Evolutionary conservation across 306 rosid genomes (phyloP).

Genomic region (Prunus dulcis): DNA sequence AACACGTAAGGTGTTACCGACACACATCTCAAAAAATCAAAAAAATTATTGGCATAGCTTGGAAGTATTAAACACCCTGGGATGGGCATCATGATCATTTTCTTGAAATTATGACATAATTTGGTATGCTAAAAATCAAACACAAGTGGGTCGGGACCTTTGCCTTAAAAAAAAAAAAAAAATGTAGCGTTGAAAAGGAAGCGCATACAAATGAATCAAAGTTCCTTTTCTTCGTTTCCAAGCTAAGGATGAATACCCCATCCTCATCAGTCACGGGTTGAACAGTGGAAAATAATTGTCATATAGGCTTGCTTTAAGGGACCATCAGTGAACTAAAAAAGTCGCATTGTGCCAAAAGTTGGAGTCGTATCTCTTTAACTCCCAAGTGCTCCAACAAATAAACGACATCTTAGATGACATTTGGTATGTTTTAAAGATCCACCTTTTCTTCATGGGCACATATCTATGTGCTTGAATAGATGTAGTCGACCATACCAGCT

Average conservation of each 20-base stretch:
- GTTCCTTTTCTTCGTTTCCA: neutral
- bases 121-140: too few relatives aligned
- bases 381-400: neutral
- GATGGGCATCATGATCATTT: neutral
- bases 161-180: neutral
- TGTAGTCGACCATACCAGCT: slow-evolving; percentile 1
- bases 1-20: too few relatives aligned
- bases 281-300: neutral
- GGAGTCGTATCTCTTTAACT: neutral
- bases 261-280: neutral
- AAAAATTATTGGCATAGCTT: too few relatives aligned
- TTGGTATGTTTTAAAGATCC: neutral
- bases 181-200: neutral
- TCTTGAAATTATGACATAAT: neutral
- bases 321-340: neutral
- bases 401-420: slow-evolving; percentile 9
- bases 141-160: neutral
- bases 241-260: neutral
- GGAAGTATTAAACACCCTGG: neutral
- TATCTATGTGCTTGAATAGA: too few relatives aligned
- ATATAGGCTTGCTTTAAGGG: neutral
- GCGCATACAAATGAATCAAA: neutral
- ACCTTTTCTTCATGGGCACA: neutral
- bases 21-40: too few relatives aligned
- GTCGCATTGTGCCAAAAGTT: neutral